A percentile compares a stretch with the other conserved stretches of the same genome.
These are phyloP conservation scores for Drechslerella coelobrocha DNA, from an alignment of 2,329 filamentous ascomycete species.

Conservation along the genomic window DNA sequence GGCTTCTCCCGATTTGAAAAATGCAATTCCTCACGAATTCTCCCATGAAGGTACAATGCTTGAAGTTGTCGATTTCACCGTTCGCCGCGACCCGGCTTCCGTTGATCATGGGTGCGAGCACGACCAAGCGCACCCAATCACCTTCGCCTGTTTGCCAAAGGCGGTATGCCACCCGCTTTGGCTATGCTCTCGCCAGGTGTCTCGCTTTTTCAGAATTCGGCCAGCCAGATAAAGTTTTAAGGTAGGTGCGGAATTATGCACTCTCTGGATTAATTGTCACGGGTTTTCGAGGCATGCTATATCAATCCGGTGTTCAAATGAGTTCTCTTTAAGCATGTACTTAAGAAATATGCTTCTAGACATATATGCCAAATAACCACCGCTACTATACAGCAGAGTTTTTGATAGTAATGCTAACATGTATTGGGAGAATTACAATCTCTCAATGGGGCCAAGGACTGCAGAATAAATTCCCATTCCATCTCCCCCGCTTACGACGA, in stretches of 20 bases:
- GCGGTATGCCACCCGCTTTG: constrained; percentile 57
- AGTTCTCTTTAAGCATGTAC: too few species aligned
- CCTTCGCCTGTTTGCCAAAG: neutral
- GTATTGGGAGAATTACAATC: too few species aligned
- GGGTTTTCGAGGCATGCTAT: neutral
- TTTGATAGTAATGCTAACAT: neutral
- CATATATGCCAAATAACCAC: too few species aligned
- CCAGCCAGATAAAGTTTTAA: constrained; percentile 74
- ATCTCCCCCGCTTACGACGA: constrained; percentile 76
- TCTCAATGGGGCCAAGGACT: neutral
- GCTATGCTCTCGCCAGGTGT: constrained; percentile 85
- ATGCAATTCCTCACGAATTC: neutral
- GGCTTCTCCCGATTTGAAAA: too few species aligned
- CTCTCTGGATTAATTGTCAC: neutral
- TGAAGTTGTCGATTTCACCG: neutral
- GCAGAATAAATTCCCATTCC: constrained; percentile 74
- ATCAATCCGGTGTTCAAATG: neutral
- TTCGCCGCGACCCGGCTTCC: neutral
- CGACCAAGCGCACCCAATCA: neutral
- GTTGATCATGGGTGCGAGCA: neutral
- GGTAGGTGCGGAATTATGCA: constrained; percentile 59
- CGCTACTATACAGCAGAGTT: too few species aligned
- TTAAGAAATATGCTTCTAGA: neutral
- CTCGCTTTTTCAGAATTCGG: constrained; percentile 77
- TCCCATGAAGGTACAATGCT: neutral